Evolutionary conservation across 495 filamentous ascomycete species (phyloP).

Genomic region (Aspergillus kassunensis): DNA sequence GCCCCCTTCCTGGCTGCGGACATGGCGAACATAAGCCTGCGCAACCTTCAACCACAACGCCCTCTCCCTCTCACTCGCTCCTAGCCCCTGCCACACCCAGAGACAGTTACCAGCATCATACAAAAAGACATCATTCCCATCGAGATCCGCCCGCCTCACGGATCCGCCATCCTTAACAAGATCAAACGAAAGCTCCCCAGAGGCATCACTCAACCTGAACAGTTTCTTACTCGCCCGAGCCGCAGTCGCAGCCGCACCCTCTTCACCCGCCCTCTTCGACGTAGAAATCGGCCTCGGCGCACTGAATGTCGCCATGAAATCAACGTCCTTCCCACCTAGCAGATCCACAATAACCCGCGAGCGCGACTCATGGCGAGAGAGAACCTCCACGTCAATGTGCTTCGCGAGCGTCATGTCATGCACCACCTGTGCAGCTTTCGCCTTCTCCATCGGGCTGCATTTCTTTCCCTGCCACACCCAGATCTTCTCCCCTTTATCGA

Average conservation of each 20-base stretch:
- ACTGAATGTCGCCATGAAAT: neutral
- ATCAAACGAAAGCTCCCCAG: slow-evolving; percentile 48
- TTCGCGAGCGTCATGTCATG: slow-evolving; percentile 58
- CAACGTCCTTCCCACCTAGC: slow-evolving; percentile 48
- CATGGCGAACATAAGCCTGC: slow-evolving; percentile 48
- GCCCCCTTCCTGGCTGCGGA: slow-evolving; percentile 36
- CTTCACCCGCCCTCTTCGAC: slow-evolving; percentile 8
- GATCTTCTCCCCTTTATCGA: slow-evolving; percentile 57
- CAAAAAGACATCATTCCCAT: slow-evolving; percentile 56
- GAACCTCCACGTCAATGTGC: slow-evolving; percentile 57
- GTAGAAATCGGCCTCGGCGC: neutral
- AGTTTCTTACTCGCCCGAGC: slow-evolving; percentile 33
- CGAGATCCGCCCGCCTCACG: slow-evolving; percentile 41
- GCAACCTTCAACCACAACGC: slow-evolving; percentile 55
- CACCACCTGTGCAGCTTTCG: slow-evolving; percentile 59
- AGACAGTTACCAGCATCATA: slow-evolving; percentile 48
- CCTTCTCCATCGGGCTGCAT: slow-evolving; percentile 62
- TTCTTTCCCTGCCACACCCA: slow-evolving; percentile 63
- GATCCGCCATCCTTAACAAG: slow-evolving; percentile 47
- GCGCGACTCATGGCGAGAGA: slow-evolving; percentile 53
- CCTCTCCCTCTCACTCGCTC: slow-evolving; percentile 51
- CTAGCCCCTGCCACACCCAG: slow-evolving; percentile 59
- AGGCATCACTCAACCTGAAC: slow-evolving; percentile 53
- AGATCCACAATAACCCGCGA: slow-evolving; percentile 49
- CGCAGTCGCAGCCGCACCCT: slow-evolving; percentile 2